Conservation (phyloP, 108 stramenopile species). For the Cyclotella cryptica region DNA sequence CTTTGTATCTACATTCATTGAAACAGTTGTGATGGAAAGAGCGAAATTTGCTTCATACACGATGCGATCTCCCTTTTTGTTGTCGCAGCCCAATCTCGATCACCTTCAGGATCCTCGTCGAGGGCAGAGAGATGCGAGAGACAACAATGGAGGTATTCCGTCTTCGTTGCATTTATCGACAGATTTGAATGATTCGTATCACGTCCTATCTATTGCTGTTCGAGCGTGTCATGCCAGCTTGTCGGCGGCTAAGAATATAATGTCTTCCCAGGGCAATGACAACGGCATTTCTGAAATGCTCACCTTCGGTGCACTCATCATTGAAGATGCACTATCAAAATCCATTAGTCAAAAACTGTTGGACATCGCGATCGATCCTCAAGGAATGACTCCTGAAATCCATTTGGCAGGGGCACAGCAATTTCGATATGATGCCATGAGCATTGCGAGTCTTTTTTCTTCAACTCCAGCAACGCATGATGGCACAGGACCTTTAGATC, state of each 20-base stretch:
- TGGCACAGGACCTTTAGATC: constrained; percentile 41
- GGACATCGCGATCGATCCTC: constrained; percentile 75
- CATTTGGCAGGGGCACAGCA: constrained; percentile 44
- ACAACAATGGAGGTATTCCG: not conserved
- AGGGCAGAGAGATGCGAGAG: constrained; percentile 24
- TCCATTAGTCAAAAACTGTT: constrained; percentile 68
- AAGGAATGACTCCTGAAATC: constrained; percentile 72
- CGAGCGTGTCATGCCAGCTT: constrained; percentile 19
- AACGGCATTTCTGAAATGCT: constrained; percentile 8
- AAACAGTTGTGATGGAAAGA: constrained; percentile 75
- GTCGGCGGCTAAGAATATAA: constrained; percentile 8
- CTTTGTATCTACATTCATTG: constrained; percentile 66
- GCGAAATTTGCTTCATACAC: constrained; percentile 79
- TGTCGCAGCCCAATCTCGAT: constrained; percentile 22
- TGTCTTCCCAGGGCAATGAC: not conserved
- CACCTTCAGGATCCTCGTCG: not conserved
- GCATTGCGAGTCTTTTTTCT: constrained; percentile 29
- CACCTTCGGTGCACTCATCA: constrained; percentile 30
- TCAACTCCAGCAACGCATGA: constrained; percentile 4
- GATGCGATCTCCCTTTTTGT: constrained; percentile 72
- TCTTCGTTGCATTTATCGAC: constrained; percentile 40
- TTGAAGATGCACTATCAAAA: constrained; percentile 43
- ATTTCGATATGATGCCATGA: constrained; percentile 47
- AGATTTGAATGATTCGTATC: constrained; percentile 65
- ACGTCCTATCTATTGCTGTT: constrained; percentile 34